Conservation (phyloP, 2,329 filamentous ascomycete genomes). For the Colletotrichum australisinense region DNA sequence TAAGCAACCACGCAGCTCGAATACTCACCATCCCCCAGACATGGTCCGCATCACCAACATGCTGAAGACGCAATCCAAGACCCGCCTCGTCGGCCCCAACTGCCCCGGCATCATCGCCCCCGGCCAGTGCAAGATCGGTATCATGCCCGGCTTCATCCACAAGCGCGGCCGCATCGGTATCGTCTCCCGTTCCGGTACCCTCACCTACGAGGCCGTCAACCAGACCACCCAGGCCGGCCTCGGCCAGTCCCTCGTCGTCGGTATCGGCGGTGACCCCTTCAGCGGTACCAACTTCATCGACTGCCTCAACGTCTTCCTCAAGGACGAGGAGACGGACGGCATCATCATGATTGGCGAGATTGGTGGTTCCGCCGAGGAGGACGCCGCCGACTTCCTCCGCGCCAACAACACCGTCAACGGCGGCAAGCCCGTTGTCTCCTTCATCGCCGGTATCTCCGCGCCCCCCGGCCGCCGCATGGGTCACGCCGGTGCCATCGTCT, state of each 20-base stretch:
- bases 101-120: conserved; percentile 96
- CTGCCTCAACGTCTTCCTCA: conserved; percentile 95
- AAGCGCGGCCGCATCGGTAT: conserved; percentile 99
- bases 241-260: conserved; percentile 97
- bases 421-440: conserved; percentile 94
- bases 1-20: neutral
- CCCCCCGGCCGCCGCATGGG: conserved; percentile 98
- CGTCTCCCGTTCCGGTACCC: conserved; percentile 96
- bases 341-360: conserved; percentile 99
- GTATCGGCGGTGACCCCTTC: conserved; percentile 98
- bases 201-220: conserved; percentile 99
- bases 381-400: conserved; percentile 96
- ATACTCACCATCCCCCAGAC: conserved; percentile 63
- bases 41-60: conserved; percentile 99
- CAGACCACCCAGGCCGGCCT: conserved; percentile 98
- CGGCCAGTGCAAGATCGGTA: conserved; percentile 99
- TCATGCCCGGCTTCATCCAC: conserved; percentile 99
- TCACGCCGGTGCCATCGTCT: conserved; percentile 97
- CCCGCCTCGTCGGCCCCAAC: conserved; percentile 95
- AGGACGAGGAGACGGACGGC: conserved; percentile 96
- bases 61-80: conserved; percentile 97
- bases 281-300: conserved; percentile 99
- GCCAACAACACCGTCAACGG: conserved; percentile 87
- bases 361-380: conserved; percentile 96
- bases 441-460: conserved; percentile 98